Evolutionary conservation across 352 stramenopile species (phyloP).

Genomic region (Phytophthora podocarpi): DNA sequence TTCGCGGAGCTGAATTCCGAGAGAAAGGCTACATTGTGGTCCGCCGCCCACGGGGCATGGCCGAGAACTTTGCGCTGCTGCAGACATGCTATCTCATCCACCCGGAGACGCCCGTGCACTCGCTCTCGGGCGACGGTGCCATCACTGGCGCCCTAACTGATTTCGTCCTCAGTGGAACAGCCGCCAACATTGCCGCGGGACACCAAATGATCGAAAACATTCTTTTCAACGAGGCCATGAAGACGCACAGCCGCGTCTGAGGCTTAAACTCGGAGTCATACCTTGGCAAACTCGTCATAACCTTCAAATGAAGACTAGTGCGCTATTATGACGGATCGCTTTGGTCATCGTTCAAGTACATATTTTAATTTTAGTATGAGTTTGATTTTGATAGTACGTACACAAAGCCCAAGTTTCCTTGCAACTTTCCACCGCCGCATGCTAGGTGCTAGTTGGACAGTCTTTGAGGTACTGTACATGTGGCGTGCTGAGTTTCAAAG

Average conservation of each 20-base stretch:
- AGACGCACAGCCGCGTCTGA: conserved; percentile 26
- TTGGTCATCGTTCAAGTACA: too few species aligned
- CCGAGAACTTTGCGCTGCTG: conserved; percentile 39
- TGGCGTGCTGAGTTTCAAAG: too few species aligned
- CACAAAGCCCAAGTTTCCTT: too few species aligned
- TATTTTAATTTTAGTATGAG: too few species aligned
- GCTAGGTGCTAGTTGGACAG: too few species aligned
- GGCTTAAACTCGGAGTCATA: too few species aligned
- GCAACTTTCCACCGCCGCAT: too few species aligned
- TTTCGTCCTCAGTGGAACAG: conserved; percentile 45
- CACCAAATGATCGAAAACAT: conserved; percentile 64
- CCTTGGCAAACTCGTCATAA: too few species aligned
- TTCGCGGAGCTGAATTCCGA: conserved; percentile 49
- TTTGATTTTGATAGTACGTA: too few species aligned
- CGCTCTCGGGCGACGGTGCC: conserved; percentile 27
- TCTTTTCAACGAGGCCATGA: conserved; percentile 48
- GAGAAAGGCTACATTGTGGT: conserved; percentile 68
- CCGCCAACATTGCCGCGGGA: conserved; percentile 41
- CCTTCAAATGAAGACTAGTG: too few species aligned
- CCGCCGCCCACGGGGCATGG: conserved; percentile 37
- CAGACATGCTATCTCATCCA: conserved; percentile 66
- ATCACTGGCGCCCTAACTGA: conserved; percentile 42
- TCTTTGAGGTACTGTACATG: too few species aligned
- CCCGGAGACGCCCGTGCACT: conserved; percentile 41
- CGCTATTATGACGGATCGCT: too few species aligned